Conservation (phyloP, 108 stramenopile genomes). For the Fragilariopsis cylindrus region DNA sequence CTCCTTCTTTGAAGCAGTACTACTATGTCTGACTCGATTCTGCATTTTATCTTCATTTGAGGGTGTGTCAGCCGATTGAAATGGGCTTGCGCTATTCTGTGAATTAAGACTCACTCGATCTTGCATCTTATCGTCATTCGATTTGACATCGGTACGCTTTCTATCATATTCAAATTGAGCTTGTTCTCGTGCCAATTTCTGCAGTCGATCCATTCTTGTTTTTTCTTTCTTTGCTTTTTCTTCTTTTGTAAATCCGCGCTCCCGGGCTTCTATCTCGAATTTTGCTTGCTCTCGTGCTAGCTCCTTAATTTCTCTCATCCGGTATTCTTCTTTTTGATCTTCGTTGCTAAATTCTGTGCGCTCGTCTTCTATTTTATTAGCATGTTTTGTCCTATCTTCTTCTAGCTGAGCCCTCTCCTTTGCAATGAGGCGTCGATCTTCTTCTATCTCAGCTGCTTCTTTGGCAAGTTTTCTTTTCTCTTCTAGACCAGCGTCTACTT, state of each 20-base stretch:
- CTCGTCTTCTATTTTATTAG: background rate
- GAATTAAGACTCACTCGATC: no score
- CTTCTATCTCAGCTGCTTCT: background rate
- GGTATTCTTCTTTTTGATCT: slow-evolving; percentile 6
- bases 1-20: background rate
- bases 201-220: slow-evolving; percentile 12
- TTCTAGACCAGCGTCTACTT: background rate
- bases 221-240: slow-evolving; percentile 10
- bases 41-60: slow-evolving; percentile 12
- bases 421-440: slow-evolving; percentile 4
- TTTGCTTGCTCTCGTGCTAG: slow-evolving; percentile 11
- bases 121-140: background rate
- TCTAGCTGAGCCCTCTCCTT: slow-evolving; percentile 10
- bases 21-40: background rate
- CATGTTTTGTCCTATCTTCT: background rate
- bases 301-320: slow-evolving; percentile 10
- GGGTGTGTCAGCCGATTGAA: slow-evolving; percentile 1
- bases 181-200: slow-evolving; percentile 15
- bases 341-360: slow-evolving; percentile 2
- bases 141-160: slow-evolving; percentile 1
- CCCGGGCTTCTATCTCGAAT: background rate
- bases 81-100: background rate
- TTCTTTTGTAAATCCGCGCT: slow-evolving; percentile 1
- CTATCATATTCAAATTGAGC: slow-evolving; percentile 9
- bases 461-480: background rate